Evolutionary conservation across 2,329 filamentous ascomycete genomes (phyloP), one percentile per base, ranked within the genome.

Genomic region (Escovopsis weberi): DNA sequence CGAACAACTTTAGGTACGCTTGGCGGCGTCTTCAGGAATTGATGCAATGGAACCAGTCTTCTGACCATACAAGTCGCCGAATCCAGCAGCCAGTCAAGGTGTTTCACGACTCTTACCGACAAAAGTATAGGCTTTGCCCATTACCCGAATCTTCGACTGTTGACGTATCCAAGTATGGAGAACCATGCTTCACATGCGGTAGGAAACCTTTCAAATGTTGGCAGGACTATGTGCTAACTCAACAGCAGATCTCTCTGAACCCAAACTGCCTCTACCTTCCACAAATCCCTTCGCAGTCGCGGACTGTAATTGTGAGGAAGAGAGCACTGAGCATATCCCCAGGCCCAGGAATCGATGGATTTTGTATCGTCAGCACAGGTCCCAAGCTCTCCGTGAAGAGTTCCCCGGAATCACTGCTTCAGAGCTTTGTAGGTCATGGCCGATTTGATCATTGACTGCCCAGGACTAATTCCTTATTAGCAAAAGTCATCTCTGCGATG

Each of bases 321-420:
- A 40, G n/a, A 39, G 35, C 7, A 23, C 23, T 2, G 40, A 38
- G 26, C 47, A 46, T 18, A 54, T 59, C 26, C 54, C 55, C 26
- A 55, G 56, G 4, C 56, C 58, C 3, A 48, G 51, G 33, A 61
- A 62, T 38, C 49, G 51, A 28, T 62, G 54, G 52, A 60, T 60
- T 37, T 47, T 62, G 2, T 62, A 60, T 39, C 56, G 58, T 11
- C 53, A 57, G 26, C 46, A 53, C 6, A 53, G 53, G 11, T 54
- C 51, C 3, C 46, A 47, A 10, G 46, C 52, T 23, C 41, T 62
- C 23, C 49, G 45, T 10, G 43, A 50, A 11, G 43, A 43, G 7
- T 44, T 54, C 39, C 51, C 54, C 6, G 47, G 46, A 0, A 49
- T 57, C n/a, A 56, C 53, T 6, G 54, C 54, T 3, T 49, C 50